phyloP scores from a whole-genome alignment of 1,284 basidiomycete genomes.

The Malassezia obtusa region DNA sequence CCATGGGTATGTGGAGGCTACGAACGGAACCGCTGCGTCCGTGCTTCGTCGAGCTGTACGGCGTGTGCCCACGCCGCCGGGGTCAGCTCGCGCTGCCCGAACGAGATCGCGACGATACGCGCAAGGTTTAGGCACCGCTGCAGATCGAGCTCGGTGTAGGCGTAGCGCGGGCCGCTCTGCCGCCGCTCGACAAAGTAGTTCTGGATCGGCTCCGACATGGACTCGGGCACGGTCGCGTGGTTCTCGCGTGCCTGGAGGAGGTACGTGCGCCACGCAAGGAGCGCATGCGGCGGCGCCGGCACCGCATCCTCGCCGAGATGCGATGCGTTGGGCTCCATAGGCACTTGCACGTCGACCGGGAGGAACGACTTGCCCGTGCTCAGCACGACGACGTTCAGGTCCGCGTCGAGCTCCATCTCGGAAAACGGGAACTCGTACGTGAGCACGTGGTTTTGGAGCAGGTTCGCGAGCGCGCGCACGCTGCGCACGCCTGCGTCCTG shows the following conservation, averaged over 20 bases:
- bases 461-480: constrained; percentile 60
- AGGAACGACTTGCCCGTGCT: constrained; percentile 56
- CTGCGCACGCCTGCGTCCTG: constrained; percentile 57
- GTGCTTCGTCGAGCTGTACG: constrained; percentile 21
- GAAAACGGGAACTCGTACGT: constrained; percentile 71
- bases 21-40: neutral
- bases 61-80: constrained; percentile 24
- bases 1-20: constrained; percentile 5
- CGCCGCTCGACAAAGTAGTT: constrained; percentile 36
- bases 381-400: constrained; percentile 60
- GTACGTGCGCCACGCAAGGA: constrained; percentile 18
- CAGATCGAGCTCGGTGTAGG: constrained; percentile 29
- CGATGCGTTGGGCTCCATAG: constrained; percentile 9
- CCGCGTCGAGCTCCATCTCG: constrained; percentile 63
- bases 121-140: constrained; percentile 30
- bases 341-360: constrained; percentile 40
- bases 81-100: constrained; percentile 20
- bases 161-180: constrained; percentile 7
- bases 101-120: constrained; percentile 20
- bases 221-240: constrained; percentile 31
- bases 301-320: constrained; percentile 15
- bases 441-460: constrained; percentile 62
- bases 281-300: constrained; percentile 8
- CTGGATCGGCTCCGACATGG: constrained; percentile 35
- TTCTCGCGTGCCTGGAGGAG: constrained; percentile 20